Conservation (phyloP, 352 stramenopile species). For the Phytophthora hibernalis region DNA sequence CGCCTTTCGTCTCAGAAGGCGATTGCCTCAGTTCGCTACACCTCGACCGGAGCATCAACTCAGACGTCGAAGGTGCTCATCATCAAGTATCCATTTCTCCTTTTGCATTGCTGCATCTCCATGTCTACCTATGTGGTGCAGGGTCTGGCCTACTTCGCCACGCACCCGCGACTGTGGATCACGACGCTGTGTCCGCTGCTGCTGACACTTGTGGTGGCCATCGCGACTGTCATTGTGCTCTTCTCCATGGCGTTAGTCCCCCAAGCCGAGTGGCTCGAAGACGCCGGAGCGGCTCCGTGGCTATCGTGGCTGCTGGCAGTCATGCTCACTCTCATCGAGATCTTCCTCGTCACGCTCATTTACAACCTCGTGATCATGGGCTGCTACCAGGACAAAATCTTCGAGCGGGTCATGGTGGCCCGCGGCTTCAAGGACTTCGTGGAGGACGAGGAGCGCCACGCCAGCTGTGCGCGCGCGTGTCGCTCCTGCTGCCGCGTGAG, state of each 20-base stretch:
- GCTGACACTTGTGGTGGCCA: slow-evolving; percentile 60
- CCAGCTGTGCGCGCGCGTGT: slow-evolving; percentile 52
- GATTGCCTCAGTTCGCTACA: slow-evolving; percentile 2
- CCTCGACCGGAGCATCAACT: no score
- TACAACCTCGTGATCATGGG: slow-evolving; percentile 64
- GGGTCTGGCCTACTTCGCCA: slow-evolving; percentile 62
- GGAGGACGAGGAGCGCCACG: slow-evolving; percentile 51
- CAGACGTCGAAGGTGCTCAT: background rate
- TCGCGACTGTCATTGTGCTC: slow-evolving; percentile 52
- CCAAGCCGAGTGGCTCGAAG: slow-evolving; percentile 51
- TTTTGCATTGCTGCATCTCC: background rate
- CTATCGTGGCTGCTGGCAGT: slow-evolving; percentile 69
- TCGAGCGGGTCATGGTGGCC: slow-evolving; percentile 61
- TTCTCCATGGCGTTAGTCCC: slow-evolving; percentile 55
- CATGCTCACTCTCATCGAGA: slow-evolving; percentile 70
- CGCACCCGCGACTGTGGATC: slow-evolving; percentile 67
- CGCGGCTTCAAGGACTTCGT: slow-evolving; percentile 60
- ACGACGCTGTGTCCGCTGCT: slow-evolving; percentile 63
- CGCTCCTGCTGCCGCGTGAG: slow-evolving; percentile 67
- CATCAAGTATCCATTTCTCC: background rate
- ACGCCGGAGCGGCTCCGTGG: slow-evolving; percentile 40
- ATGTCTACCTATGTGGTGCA: slow-evolving; percentile 69
- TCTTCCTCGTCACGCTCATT: slow-evolving; percentile 77
- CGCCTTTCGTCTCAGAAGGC: background rate
- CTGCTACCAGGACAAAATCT: slow-evolving; percentile 71